Conservation (phyloP, 1,284 basidiomycete genomes). For the Taiwanofungus camphoratus region DNA sequence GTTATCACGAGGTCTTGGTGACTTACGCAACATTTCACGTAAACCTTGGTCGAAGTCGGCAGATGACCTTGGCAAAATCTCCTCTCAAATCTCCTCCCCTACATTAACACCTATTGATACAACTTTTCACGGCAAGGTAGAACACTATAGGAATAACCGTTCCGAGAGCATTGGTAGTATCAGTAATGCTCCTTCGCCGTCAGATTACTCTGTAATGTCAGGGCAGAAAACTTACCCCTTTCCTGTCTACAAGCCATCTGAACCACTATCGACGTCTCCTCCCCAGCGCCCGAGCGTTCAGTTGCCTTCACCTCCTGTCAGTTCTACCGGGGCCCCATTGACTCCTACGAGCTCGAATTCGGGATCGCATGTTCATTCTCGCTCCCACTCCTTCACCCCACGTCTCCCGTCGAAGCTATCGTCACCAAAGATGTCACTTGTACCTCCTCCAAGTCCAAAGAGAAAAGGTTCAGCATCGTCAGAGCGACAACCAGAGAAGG, state of each 20-base stretch:
- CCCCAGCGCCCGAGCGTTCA: constrained; percentile 27
- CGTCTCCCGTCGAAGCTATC: constrained; percentile 65
- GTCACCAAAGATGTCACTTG: constrained; percentile 37
- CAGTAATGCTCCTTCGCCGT: constrained; percentile 24
- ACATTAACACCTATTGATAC: constrained; percentile 36
- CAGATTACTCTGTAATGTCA: constrained; percentile 20
- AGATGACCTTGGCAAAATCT: constrained; percentile 64
- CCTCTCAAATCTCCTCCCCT: constrained; percentile 34
- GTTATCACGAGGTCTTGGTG: constrained; percentile 42
- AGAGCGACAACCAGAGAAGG: constrained; percentile 31
- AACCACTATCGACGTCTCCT: constrained; percentile 28
- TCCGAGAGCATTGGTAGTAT: constrained; percentile 35
- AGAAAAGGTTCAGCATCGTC: constrained; percentile 47
- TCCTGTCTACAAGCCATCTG: constrained; percentile 31
- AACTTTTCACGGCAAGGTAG: constrained; percentile 54
- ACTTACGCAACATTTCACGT: constrained; percentile 61
- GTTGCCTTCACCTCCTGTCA: constrained; percentile 19
- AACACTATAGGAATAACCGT: constrained; percentile 49
- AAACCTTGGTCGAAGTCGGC: constrained; percentile 74
- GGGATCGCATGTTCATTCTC: constrained; percentile 41
- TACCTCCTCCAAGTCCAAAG: constrained; percentile 41
- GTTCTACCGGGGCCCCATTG: constrained; percentile 15
- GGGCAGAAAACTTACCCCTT: constrained; percentile 37
- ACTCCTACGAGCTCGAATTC: constrained; percentile 19
- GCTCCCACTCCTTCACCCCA: constrained; percentile 64